Evolutionary conservation across 495 filamentous ascomycete species (phyloP), one percentile per base, ranked within the genome.

Genomic region (Clohesyomyces aquaticus): DNA sequence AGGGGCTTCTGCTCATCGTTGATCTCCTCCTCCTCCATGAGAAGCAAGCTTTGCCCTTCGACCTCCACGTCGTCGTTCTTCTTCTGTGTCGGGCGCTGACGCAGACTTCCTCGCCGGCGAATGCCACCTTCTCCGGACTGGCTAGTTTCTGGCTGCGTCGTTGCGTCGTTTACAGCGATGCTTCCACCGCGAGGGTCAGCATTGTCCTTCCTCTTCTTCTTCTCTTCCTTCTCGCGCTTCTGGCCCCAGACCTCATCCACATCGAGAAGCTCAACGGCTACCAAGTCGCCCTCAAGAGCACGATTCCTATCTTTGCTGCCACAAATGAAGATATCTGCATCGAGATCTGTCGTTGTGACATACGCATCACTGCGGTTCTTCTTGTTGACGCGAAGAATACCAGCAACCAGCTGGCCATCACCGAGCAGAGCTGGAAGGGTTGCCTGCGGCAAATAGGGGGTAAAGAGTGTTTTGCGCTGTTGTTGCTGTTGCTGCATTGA

Each of bases 61-160:
- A 98, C 94, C 78, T 98, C 94, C 26, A 98, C 94, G 76, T 98
- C 94, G 66, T 98, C 94, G 60, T 98, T 98, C 83, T 98, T 98
- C 85, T 98, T 98, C 77, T 98, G 94, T 0, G 93, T 98, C 21
- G 95, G 95, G 48, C 94, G 88, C 78, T 98, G 94, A 68, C 92
- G 86, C 66, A 98, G 84, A 81, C 93, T 97, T 59, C 94, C 94
- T 72, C 94, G 87, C 57, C 94, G 86, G 61, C 92, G 87, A 67
- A 98, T 88, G 65, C 91, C 91, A 69, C 93, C 93, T 63, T 87
- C 87, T 28, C 79, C 81, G 46, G 92, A 81, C 58, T 85, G 84
- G 62, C 82, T 81, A 55, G 78, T 81, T 55, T 90, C 85, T 79
- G 61, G 86, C 80, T 65, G 83, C 65, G 73, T 91, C 84, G 73